Evolutionary conservation across 495 filamentous ascomycete genomes (phyloP).

Genomic region (Pseudotulostoma volvatum): DNA sequence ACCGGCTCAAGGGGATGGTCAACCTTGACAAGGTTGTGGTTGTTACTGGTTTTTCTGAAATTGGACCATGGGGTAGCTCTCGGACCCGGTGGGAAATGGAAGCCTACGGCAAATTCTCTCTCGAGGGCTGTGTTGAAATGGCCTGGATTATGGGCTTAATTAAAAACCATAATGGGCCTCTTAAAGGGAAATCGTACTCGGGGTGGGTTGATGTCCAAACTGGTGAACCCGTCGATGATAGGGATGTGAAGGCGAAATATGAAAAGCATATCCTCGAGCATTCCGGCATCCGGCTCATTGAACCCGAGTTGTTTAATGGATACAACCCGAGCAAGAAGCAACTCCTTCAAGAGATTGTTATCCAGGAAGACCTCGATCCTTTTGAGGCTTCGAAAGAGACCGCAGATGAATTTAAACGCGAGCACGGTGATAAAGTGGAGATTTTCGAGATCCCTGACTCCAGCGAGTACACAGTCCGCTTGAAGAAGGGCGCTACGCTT

Average conservation of each 20-base stretch:
- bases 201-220: constrained; percentile 95
- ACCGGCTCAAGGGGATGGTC: constrained; percentile 87
- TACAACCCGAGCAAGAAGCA: constrained; percentile 99
- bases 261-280: constrained; percentile 94
- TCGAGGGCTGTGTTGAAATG: constrained; percentile 98
- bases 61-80: constrained; percentile 96
- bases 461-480: constrained; percentile 81
- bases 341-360: constrained; percentile 90
- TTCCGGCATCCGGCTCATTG: constrained; percentile 92
- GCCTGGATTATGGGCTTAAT: constrained; percentile 99
- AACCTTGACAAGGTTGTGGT: constrained; percentile 96
- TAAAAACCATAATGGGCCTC: constrained; percentile 93
- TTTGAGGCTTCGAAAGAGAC: constrained; percentile 97
- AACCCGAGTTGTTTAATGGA: constrained; percentile 90
- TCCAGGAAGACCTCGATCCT: constrained; percentile 88
- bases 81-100: constrained; percentile 99
- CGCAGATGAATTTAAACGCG: constrained; percentile 88
- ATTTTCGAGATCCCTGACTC: constrained; percentile 91
- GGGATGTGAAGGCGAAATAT: constrained; percentile 92
- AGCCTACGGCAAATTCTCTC: constrained; percentile 85
- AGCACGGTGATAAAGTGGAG: constrained; percentile 94
- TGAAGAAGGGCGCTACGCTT: constrained; percentile 87
- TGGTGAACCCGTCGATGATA: constrained; percentile 90
- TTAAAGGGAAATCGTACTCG: constrained; percentile 92
- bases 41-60: constrained; percentile 89